Conservation (phyloP, 2,329 filamentous ascomycete species). For the Cytospora paraplurivora region DNA sequence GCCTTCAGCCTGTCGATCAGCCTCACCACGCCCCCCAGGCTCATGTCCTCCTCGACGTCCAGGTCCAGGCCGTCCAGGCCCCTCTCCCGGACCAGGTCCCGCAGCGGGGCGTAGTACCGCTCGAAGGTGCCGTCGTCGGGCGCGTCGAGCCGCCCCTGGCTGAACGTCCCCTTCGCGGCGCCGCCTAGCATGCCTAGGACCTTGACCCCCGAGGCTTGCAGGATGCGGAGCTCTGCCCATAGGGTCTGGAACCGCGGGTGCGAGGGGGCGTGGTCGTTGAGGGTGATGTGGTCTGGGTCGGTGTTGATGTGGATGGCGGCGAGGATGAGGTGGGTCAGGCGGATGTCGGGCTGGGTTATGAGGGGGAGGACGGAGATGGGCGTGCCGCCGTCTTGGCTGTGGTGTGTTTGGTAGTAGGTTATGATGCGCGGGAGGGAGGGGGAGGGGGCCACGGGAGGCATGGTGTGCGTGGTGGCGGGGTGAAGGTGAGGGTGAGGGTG, state of each 20-base stretch:
- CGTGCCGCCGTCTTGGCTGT: slow-evolving; percentile 41
- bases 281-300: slow-evolving; percentile 63
- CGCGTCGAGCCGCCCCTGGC: slow-evolving; percentile 52
- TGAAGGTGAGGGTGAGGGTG: slow-evolving; percentile 4
- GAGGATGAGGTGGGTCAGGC: slow-evolving; percentile 72
- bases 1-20: slow-evolving; percentile 65
- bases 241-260: slow-evolving; percentile 64
- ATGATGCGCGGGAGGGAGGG: slow-evolving; percentile 37
- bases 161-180: slow-evolving; percentile 71
- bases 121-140: slow-evolving; percentile 60
- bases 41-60: slow-evolving; percentile 74
- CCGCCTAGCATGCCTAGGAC: slow-evolving; percentile 83
- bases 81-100: slow-evolving; percentile 59
- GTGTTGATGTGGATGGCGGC: slow-evolving; percentile 80
- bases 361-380: slow-evolving; percentile 47
- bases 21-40: slow-evolving; percentile 62
- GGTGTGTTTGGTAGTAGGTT: slow-evolving; percentile 47
- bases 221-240: slow-evolving; percentile 69
- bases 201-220: slow-evolving; percentile 71
- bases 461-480: slow-evolving; percentile 21
- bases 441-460: slow-evolving; percentile 36
- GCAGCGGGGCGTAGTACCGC: slow-evolving; percentile 67
- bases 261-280: slow-evolving; percentile 73
- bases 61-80: slow-evolving; percentile 68
- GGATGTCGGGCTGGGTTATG: slow-evolving; percentile 41